Percentiles rank a stretch among this genome's conserved stretches.
Evolutionary conservation across 805 yeast genomes (phyloP).

Genomic region (Wickerhamomyces bisporus): DNA sequence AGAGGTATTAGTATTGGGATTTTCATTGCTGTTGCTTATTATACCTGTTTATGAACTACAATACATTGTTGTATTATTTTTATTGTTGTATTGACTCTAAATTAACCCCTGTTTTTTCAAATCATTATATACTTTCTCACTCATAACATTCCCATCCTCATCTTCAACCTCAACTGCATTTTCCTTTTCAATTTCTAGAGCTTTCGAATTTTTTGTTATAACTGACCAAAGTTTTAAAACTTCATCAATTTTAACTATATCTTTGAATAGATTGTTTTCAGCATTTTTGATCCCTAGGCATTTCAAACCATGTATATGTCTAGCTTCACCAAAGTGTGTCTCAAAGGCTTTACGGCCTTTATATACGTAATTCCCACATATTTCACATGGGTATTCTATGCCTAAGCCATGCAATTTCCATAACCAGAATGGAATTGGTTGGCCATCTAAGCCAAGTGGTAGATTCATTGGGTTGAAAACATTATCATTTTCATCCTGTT

Average conservation of each 20-base stretch:
- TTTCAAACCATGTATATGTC: constrained; percentile 69
- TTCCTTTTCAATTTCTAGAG: constrained; percentile 34
- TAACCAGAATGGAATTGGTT: constrained; percentile 91
- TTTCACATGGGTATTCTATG: constrained; percentile 68
- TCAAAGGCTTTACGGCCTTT: constrained; percentile 70
- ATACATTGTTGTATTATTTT: too few species aligned
- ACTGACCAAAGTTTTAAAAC: constrained; percentile 55
- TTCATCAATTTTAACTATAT: constrained; percentile 61
- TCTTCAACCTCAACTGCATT: constrained; percentile 81
- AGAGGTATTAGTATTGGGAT: background rate
- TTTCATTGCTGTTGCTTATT: too few species aligned
- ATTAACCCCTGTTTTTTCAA: constrained; percentile 83
- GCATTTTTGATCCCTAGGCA: constrained; percentile 62
- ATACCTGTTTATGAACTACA: too few species aligned
- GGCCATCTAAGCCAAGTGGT: constrained; percentile 85
- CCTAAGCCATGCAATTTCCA: constrained; percentile 86
- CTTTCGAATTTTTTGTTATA: constrained; percentile 24
- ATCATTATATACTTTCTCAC: constrained; percentile 75
- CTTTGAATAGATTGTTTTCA: constrained; percentile 46
- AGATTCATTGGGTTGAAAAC: constrained; percentile 46
- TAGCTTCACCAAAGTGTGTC: constrained; percentile 65
- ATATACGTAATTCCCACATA: constrained; percentile 73
- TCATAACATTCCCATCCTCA: constrained; percentile 89
- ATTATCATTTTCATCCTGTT: constrained; percentile 11
- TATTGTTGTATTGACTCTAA: too few species aligned